phyloP scores from a whole-genome alignment of 1,284 basidiomycete species.

The Tilletia walkeri region DNA sequence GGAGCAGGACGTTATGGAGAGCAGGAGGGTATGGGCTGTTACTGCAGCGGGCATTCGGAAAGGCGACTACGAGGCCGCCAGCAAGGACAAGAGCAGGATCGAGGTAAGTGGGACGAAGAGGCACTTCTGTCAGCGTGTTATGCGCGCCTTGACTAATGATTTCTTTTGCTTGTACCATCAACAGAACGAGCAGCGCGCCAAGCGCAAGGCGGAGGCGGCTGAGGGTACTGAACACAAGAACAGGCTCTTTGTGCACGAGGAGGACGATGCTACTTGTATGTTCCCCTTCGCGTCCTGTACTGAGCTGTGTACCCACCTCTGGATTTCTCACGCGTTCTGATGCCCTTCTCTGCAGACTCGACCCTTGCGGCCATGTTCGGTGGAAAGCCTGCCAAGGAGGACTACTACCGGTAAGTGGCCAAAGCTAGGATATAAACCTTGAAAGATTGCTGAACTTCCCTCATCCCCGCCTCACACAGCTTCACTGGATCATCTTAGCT shows the following conservation, averaged over 20 bases:
- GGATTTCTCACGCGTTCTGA: neutral
- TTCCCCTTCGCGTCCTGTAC: neutral
- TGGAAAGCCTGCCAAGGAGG: constrained; percentile 40
- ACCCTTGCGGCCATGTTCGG: constrained; percentile 39
- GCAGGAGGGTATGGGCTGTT: constrained; percentile 76
- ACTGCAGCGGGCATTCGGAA: constrained; percentile 88
- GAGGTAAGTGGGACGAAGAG: constrained; percentile 58
- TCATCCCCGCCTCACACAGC: neutral
- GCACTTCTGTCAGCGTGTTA: no score
- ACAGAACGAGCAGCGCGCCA: constrained; percentile 83
- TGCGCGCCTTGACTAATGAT: neutral
- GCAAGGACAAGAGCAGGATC: constrained; percentile 82
- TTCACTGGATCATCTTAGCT: constrained; percentile 4
- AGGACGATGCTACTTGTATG: constrained; percentile 43
- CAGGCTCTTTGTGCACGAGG: constrained; percentile 52
- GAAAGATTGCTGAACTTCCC: neutral
- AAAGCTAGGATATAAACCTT: neutral
- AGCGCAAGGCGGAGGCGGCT: constrained; percentile 77
- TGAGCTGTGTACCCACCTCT: neutral
- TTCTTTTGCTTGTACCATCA: neutral
- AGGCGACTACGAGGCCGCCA: constrained; percentile 88
- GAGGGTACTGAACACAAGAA: constrained; percentile 70
- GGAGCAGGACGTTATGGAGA: constrained; percentile 79
- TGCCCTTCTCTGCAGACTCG: constrained; percentile 26
- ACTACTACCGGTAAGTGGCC: constrained; percentile 29